Base-by-base conservation (phyloP, 495 filamentous ascomycete species). In the Aspergillus panamensis region DNA sequence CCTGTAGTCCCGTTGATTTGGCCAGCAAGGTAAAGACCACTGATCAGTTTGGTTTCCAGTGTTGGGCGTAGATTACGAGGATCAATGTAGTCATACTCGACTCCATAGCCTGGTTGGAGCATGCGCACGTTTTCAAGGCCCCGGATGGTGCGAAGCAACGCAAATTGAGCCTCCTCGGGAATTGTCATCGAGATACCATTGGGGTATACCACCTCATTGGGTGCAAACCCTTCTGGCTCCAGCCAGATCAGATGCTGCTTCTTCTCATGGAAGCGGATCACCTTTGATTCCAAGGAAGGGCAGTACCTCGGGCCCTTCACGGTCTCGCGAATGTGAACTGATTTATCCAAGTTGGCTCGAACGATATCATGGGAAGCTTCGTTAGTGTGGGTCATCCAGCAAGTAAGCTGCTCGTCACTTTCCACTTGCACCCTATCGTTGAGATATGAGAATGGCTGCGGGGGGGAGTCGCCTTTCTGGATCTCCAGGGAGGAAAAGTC, bases 1-100 rank as follows among this genome's bases (percentile, higher is more conserved):
- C 94, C 94, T 0, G 94, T 98, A 0, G 94, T 98, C 42, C 94
- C 94, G 74, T 98, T 98, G 71, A 98, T 97, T 68, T 98, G 94
- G 14, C 94, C 94, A 2, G 94, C 94, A 16, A 98, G 82, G 75
- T 89, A 98, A 8, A 98, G 82, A 32, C 94, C 94, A 32, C 77
- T 77, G 58, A 98, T 96, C 21, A 88, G 74, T 71, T 98, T 98
- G 6, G 94, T 97, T 67, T 98, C 95, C 8, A 98, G 83, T 0
- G 94, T 92, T 19, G 89, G 83, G 59, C 85, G 86, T 8, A 98
- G 78, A 65, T 85, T 87, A 52, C 94, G 88, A 8, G 94, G 95
- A 69, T 98, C 94, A 9, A 98, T 89, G 71, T 97, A 98, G 76
- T 98, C 94, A 70, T 98, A 98, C 73, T 98, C 94, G 7, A 98